phyloP scores from a whole-genome alignment of 23 red algal species.

The Porphyridium purpureum region DNA sequence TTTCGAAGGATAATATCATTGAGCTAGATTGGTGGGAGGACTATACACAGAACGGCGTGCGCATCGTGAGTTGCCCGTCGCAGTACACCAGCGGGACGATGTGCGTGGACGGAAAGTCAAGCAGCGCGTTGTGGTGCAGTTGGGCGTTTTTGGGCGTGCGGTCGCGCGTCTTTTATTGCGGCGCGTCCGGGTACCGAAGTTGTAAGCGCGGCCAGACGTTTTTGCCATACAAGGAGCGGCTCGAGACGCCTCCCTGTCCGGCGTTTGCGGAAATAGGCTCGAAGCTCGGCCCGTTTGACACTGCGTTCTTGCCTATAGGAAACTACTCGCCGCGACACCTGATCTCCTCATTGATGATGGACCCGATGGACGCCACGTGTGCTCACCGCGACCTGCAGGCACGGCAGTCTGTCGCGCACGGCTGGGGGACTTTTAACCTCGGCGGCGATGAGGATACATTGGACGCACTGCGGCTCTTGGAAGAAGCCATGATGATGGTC shows the following conservation, averaged over 20 bases:
- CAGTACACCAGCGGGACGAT: background rate
- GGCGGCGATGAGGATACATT: background rate
- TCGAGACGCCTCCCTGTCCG: too few relatives aligned
- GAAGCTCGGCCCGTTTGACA: background rate
- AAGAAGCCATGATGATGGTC: background rate
- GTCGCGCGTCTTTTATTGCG: background rate
- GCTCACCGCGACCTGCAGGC: background rate
- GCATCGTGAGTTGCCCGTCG: background rate
- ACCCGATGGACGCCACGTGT: background rate
- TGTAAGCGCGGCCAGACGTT: too few relatives aligned
- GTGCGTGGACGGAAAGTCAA: background rate
- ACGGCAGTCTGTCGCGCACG: background rate
- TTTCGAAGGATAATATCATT: background rate
- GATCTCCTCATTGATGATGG: background rate
- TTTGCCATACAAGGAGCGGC: too few relatives aligned
- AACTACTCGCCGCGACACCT: background rate
- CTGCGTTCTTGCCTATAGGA: background rate
- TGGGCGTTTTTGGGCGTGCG: background rate
- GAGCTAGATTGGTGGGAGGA: background rate
- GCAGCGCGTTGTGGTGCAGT: slow-evolving; percentile 1
- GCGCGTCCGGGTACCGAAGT: background rate
- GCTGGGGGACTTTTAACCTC: background rate
- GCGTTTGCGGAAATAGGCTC: background rate
- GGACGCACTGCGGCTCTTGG: background rate
- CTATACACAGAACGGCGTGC: background rate